phyloP scores from a whole-genome alignment of 192 early-diverging fungal species.

The Entomortierella beljakovae region DNA sequence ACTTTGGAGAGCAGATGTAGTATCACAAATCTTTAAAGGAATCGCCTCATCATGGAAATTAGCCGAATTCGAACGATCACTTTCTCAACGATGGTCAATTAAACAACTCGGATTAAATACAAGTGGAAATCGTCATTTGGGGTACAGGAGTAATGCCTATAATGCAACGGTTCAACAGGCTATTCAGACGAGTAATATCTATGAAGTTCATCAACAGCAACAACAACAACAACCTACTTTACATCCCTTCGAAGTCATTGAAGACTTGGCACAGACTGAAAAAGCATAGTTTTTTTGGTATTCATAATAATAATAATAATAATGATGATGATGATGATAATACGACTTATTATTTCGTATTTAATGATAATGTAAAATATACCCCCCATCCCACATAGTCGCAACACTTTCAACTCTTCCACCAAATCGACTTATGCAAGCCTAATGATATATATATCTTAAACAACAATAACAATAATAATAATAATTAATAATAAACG shows the following conservation, averaged over 20 bases:
- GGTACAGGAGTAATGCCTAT: conserved; percentile 29
- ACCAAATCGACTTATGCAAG: no score
- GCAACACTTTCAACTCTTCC: no score
- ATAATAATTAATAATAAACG: not conserved
- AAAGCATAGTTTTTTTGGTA: not conserved
- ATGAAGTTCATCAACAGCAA: conserved; percentile 22
- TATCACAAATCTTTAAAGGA: conserved; percentile 54
- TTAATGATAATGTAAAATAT: not conserved
- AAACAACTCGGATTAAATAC: conserved; percentile 40
- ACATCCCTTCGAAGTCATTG: conserved; percentile 2
- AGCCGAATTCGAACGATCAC: conserved; percentile 48
- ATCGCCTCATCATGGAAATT: conserved; percentile 54
- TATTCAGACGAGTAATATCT: conserved; percentile 48
- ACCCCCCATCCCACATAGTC: not conserved
- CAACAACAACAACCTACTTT: not conserved
- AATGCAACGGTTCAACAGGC: conserved; percentile 41
- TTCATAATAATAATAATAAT: no score
- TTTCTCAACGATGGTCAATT: conserved; percentile 53
- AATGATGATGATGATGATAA: not conserved
- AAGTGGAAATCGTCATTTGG: conserved; percentile 12
- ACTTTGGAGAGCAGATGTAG: conserved; percentile 55
- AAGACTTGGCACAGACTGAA: conserved; percentile 1
- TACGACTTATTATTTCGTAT: no score
- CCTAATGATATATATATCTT: not conserved
- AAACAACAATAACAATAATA: not conserved